Evolutionary conservation across 2,329 filamentous ascomycete species (phyloP).

Genomic region (Ceratocystis eucalypticola): DNA sequence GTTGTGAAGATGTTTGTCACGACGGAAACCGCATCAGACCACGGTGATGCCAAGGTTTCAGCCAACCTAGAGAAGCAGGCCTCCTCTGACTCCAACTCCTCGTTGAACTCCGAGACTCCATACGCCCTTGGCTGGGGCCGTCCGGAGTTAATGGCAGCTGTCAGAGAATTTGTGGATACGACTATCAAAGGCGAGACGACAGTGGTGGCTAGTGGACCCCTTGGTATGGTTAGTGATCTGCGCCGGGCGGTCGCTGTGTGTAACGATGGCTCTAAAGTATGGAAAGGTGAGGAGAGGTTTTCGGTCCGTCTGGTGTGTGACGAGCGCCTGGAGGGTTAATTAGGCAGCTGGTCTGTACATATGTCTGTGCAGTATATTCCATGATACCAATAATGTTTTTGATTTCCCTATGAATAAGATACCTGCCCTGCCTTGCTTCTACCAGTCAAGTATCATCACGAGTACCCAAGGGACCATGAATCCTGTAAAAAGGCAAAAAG

Average conservation of each 20-base stretch:
- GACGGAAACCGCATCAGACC: constrained; percentile 21
- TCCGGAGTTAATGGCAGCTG: constrained; percentile 34
- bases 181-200: constrained; percentile 37
- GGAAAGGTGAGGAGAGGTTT: constrained; percentile 42
- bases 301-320: constrained; percentile 47
- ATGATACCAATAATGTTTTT: constrained; percentile 14
- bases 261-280: constrained; percentile 41
- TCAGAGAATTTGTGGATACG: constrained; percentile 35
- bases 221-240: constrained; percentile 45
- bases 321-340: constrained; percentile 42
- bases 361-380: neutral
- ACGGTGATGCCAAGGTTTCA: neutral
- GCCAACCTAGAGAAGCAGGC: constrained; percentile 20
- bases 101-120: constrained; percentile 11
- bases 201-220: constrained; percentile 48
- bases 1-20: constrained; percentile 47
- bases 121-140: constrained; percentile 24
- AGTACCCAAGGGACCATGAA: no score
- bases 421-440: neutral
- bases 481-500: neutral
- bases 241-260: constrained; percentile 38
- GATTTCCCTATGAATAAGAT: constrained; percentile 2
- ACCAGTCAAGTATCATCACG: neutral
- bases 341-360: neutral
- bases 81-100: constrained; percentile 23